These are phyloP conservation scores for Acephala macrosclerotiorum DNA, from an alignment of 2,329 filamentous ascomycete genomes.

Conservation along the genomic window DNA sequence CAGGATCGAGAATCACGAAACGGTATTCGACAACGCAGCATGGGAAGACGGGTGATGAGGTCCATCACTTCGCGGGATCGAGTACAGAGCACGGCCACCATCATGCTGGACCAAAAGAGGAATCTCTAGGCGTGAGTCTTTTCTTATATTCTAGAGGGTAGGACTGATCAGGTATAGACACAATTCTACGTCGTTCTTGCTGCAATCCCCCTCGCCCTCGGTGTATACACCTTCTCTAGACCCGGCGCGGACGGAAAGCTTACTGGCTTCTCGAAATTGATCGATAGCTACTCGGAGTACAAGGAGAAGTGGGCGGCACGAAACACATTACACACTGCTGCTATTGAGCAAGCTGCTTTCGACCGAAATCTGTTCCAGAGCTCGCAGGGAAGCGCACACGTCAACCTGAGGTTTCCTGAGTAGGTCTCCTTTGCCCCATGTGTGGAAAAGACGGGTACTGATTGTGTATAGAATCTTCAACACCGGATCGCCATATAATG, in stretches of 20 bases:
- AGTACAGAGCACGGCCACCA: constrained; percentile 41
- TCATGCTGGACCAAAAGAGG: constrained; percentile 49
- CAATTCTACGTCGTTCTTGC: constrained; percentile 56
- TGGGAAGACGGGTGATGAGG: constrained; percentile 35
- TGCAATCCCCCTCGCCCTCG: constrained; percentile 52
- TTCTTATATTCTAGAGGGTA: no score
- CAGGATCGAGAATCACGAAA: constrained; percentile 25
- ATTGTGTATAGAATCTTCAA: constrained; percentile 65
- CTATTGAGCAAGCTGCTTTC: constrained; percentile 67
- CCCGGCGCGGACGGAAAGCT: constrained; percentile 46
- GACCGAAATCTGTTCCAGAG: constrained; percentile 67
- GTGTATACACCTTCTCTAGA: constrained; percentile 53
- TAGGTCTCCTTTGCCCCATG: constrained; percentile 52
- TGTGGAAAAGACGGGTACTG: constrained; percentile 1
- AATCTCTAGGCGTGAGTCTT: constrained; percentile 59
- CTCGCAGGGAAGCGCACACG: constrained; percentile 50
- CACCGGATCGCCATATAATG: constrained; percentile 67
- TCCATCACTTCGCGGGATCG: constrained; percentile 29
- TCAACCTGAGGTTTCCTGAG: constrained; percentile 69
- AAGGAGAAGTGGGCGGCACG: constrained; percentile 60
- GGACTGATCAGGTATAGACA: constrained; percentile 41
- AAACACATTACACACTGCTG: constrained; percentile 66
- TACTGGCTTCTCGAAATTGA: constrained; percentile 54
- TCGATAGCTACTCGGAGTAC: constrained; percentile 61
- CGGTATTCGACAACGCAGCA: constrained; percentile 37